These are phyloP conservation scores for Saccharomycopsis schoenii DNA, from an alignment of 805 yeast species.

Conservation along the genomic window DNA sequence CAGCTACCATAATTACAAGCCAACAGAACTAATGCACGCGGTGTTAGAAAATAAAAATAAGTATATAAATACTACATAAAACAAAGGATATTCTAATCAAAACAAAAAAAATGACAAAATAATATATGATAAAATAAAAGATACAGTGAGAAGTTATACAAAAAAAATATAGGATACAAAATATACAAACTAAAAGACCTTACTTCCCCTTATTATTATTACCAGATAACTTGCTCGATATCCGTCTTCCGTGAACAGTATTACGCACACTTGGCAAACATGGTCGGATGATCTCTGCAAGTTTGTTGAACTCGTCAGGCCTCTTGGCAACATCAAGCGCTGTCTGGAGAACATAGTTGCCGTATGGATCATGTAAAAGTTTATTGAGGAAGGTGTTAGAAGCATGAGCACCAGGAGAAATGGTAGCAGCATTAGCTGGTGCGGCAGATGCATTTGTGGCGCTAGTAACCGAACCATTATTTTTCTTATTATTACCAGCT, in stretches of 20 bases:
- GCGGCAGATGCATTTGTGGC: not conserved
- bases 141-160: not conserved
- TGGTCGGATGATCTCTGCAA: constrained; percentile 58
- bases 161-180: not conserved
- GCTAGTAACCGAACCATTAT: not conserved
- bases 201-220: not conserved
- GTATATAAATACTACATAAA: not conserved
- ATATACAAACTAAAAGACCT: not conserved
- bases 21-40: not conserved
- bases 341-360: constrained; percentile 92
- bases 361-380: constrained; percentile 81
- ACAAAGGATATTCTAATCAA: not conserved
- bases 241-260: constrained; percentile 95
- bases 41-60: not conserved
- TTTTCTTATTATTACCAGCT: not conserved
- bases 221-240: constrained; percentile 51
- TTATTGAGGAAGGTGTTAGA: constrained; percentile 31
- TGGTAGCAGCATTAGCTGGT: not conserved
- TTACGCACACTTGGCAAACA: constrained; percentile 68
- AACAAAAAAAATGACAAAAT: not conserved
- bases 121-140: not conserved
- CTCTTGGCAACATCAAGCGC: constrained; percentile 53
- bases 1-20: no score
- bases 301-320: constrained; percentile 39
- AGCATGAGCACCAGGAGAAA: not conserved